Base-by-base conservation (phyloP, 768 basidiomycete species). In the Amylocystis lapponica region DNA sequence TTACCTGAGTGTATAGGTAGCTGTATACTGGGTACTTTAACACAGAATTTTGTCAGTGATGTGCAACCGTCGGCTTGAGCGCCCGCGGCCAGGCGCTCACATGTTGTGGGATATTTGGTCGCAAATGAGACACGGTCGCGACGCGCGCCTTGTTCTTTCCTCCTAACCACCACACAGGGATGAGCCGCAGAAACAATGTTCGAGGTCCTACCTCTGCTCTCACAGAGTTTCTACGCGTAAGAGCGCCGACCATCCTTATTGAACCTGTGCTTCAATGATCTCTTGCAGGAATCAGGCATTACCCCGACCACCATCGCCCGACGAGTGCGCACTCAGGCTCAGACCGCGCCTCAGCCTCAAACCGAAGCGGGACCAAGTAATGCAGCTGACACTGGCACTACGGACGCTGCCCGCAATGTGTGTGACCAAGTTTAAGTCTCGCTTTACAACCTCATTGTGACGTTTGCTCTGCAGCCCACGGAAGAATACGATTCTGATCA, bases 121-220 rank as follows among this genome's bases (percentile, higher is more conserved):
- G n/a, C n/a, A n/a, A n/a, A n/a, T n/a, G n/a, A n/a, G n/a, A n/a
- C n/a, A n/a, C n/a, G n/a, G n/a, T n/a, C n/a, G n/a, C n/a, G n/a
- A n/a, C n/a, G n/a, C n/a, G n/a, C n/a, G n/a, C n/a, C n/a, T n/a
- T n/a, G n/a, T n/a, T n/a, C n/a, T n/a, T 26, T 16, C 16, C 25
- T 16, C 9, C 26, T 20, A 5, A 10, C n/a, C 10, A 27, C 12
- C 16, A 23, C 14, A 16, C 25, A 3, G 9, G 16, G 3, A 61
- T 59, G 61, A 55, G 49, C 39, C 51, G 59, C 5, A 36, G 43
- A 1, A 76, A 78, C 59, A 85, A 85, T 46, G 79, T 91, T 32
- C 77, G 83, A 11, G 89, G 90, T 0, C 89, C 90, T 2, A 79
- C 84, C 0, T 90, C 86, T 17, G 89, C 89, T 0, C 64, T 92